A percentile compares a stretch with the other conserved stretches of the same genome.
Evolutionary conservation across 371 early-diverging fungal species (phyloP).

Genomic region (Circinella umbellata): DNA sequence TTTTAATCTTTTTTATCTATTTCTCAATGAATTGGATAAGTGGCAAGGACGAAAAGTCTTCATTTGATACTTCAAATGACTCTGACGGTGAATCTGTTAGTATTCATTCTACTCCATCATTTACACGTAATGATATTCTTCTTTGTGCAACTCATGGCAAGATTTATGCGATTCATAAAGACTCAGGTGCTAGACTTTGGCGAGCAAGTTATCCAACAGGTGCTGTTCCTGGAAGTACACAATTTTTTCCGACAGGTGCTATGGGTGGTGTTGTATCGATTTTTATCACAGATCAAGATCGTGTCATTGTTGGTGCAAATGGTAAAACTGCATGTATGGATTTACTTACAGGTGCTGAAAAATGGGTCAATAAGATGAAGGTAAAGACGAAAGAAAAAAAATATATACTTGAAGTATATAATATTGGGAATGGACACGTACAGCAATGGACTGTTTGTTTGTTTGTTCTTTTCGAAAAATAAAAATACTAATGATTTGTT

Average conservation of each 20-base stretch:
- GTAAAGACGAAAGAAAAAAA: slow-evolving; percentile 16
- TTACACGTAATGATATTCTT: slow-evolving; percentile 32
- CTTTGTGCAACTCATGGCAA: slow-evolving; percentile 41
- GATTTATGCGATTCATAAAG: slow-evolving; percentile 41
- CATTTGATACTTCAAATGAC: background rate
- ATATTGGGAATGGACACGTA: too few relatives aligned
- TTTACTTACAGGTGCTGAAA: slow-evolving; percentile 23
- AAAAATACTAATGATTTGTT: too few relatives aligned
- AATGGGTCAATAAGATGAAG: slow-evolving; percentile 38
- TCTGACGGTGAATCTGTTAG: slow-evolving; percentile 9
- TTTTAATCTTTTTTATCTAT: background rate
- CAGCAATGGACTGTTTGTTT: too few relatives aligned
- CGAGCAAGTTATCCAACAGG: slow-evolving; percentile 26
- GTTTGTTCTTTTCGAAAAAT: too few relatives aligned
- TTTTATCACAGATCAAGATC: slow-evolving; percentile 30
- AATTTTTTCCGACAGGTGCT: slow-evolving; percentile 19
- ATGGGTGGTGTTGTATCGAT: slow-evolving; percentile 25
- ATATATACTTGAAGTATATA: background rate
- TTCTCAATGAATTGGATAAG: slow-evolving; percentile 5
- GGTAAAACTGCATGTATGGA: slow-evolving; percentile 30
- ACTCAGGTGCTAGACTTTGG: slow-evolving; percentile 35
- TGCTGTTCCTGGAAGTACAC: slow-evolving; percentile 17
- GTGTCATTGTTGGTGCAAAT: slow-evolving; percentile 21
- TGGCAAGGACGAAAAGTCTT: slow-evolving; percentile 7
- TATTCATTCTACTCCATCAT: slow-evolving; percentile 7